Evolutionary conservation across 2,329 filamentous ascomycete species (phyloP), one percentile per base, ranked within the genome.

Genomic region (Fusarium stilboides): DNA sequence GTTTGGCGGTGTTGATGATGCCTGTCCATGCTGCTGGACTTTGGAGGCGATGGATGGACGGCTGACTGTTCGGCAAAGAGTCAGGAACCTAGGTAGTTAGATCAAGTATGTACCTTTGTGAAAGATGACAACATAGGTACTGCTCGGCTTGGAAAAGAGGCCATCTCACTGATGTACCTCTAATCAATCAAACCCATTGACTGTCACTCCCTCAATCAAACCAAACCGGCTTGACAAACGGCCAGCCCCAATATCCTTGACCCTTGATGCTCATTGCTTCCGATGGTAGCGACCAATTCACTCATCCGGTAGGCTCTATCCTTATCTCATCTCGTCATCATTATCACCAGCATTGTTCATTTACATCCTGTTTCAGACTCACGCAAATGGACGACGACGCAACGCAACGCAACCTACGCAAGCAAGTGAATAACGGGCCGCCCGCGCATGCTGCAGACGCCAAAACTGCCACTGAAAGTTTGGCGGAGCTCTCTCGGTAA

Each of bases 271-370:
- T 39, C 37, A 40, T 47, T 62, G 47, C 42, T 19, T 58, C 52
- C 44, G 64, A 59, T 57, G 33, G 24, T 33, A 59, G 34, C 46
- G 40, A 65, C 51, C 45, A 45, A 42, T 39, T 56, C 57, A 44
- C 51, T 44, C 55, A 43, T 47, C 39, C 64, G n/a, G 33, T 33
- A 63, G 37, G 34, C 28, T 50, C 53, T 7, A 17, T 36, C 62
- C 61, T 68, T 70, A 68, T 68, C 67, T 64, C 71, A 66, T 66
- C 63, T 69, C 63, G 69, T 72, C 71, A 74, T 70, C 56, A 72
- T 61, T 59, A 40, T 57, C 51, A 50, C 43, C 62, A 43, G 53
- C 54, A 66, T 68, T 61, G 51, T 52, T 62, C 56, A 59, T 40
- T 34, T 37, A 42, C 33, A 52, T 39, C 37, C 40, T 36, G 58